Base-by-base conservation (phyloP, 441 rosid species). In the Manihot esculenta region DNA sequence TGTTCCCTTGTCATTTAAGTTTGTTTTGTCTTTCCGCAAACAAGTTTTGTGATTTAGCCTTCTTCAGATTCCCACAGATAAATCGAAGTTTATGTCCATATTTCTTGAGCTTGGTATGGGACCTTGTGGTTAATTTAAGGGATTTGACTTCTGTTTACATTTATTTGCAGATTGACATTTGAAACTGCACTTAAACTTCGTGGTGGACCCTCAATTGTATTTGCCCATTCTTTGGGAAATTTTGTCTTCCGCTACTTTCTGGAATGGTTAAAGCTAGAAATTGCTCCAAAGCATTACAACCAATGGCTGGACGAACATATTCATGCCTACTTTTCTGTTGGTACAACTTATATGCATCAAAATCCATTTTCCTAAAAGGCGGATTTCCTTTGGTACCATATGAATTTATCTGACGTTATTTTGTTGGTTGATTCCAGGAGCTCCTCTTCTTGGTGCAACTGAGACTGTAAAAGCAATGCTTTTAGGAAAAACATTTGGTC, bases 181-280 rank as follows among this genome's bases (percentile, higher is more conserved):
- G 99, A 95, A 84, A 95, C 99, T 81, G 88, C 96, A 65, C 82
- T 82, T 45, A 95, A 93, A 79, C 94, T 84, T 72, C 97, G 90
- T 58, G 99, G 99, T 9, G 99, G 97, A 48, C 98, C 99, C 64
- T 85, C 96, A 13, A 59, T 95, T 70, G 98, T 95, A 26, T 87
- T 95, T 88, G 99, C 90, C 53, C 99, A 95, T 87, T 95, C 99
- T 64, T 72, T 95, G 93, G 99, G 99, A 59, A 95, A 93, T 83
- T 66, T 85, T 79, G 99, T 95, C 63, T 95, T 95, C 74, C 93
- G 98, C 53, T 95, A 95, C 87, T 95, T 93, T 80, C 77, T 95
- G 74, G 99, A 95, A 85, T 95, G 99, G 99, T 73, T 95, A 79
- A 95, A 93, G 85, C 92, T 95, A 35, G 98, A 95, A 88, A 89